phyloP scores from a whole-genome alignment of 768 basidiomycete species.

The Saitozyma sp. region DNA sequence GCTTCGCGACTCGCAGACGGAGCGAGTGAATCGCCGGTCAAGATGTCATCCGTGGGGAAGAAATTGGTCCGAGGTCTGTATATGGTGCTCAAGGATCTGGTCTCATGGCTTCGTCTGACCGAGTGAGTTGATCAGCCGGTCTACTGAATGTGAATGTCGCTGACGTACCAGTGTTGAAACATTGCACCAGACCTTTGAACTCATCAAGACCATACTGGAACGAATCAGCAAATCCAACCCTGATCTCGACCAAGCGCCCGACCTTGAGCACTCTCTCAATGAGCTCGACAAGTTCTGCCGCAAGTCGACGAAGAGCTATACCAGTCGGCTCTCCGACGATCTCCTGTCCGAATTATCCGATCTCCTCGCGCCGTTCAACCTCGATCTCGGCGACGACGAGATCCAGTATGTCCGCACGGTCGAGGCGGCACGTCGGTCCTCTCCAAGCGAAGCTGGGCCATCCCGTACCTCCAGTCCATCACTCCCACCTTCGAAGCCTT shows the following conservation, averaged over 20 bases:
- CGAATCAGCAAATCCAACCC: constrained; percentile 69
- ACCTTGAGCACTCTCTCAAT: constrained; percentile 58
- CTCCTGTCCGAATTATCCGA: constrained; percentile 69
- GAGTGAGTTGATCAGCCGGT: constrained; percentile 59
- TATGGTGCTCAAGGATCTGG: constrained; percentile 72
- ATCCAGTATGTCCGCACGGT: constrained; percentile 57
- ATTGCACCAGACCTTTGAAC: constrained; percentile 79
- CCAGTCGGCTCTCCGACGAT: constrained; percentile 46
- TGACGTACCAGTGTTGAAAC: constrained; percentile 60
- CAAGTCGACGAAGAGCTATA: constrained; percentile 34
- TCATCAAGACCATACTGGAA: constrained; percentile 74
- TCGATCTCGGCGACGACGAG: constrained; percentile 59
- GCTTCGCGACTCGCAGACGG: constrained; percentile 21
- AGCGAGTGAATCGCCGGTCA: constrained; percentile 51
- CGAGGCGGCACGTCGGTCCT: constrained; percentile 11
- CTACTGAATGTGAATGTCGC: neutral
- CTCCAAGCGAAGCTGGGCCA: no score
- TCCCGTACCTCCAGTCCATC: no score
- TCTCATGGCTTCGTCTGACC: constrained; percentile 86
- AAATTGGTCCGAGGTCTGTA: constrained; percentile 78
- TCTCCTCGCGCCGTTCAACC: constrained; percentile 62
- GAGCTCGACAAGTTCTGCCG: constrained; percentile 61
- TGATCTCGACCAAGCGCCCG: constrained; percentile 30
- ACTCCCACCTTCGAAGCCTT: no score
- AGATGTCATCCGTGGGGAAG: constrained; percentile 64